phyloP scores from a whole-genome alignment of 208 protist genomes.

The Phytomonas sp. region DNA sequence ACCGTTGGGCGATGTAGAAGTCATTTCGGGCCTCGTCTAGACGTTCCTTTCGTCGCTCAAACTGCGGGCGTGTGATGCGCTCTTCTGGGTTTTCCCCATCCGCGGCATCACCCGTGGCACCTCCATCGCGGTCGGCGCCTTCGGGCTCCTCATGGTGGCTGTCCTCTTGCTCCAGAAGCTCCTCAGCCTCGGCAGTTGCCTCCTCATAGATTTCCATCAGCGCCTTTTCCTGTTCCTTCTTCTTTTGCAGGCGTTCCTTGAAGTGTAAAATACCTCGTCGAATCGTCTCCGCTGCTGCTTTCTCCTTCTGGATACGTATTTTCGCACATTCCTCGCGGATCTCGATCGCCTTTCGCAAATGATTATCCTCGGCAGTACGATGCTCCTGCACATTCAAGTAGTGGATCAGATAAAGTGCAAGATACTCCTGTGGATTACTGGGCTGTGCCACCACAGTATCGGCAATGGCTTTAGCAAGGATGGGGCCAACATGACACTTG shows the following conservation, averaged over 20 bases:
- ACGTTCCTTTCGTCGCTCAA: slow-evolving; percentile 31
- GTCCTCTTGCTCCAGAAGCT: slow-evolving; percentile 45
- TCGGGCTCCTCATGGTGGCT: slow-evolving; percentile 11
- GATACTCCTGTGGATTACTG: slow-evolving; percentile 86
- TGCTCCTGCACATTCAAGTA: slow-evolving; percentile 76
- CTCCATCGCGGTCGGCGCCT: not conserved
- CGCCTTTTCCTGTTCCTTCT: slow-evolving; percentile 39
- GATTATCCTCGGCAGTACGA: slow-evolving; percentile 17
- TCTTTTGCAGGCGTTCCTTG: slow-evolving; percentile 16
- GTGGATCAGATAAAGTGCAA: slow-evolving; percentile 82
- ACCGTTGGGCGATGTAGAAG: slow-evolving; percentile 68
- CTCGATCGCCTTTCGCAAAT: slow-evolving; percentile 29
- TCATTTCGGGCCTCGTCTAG: slow-evolving; percentile 35
- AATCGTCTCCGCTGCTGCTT: slow-evolving; percentile 62
- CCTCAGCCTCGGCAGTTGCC: slow-evolving; percentile 55
- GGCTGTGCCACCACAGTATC: slow-evolving; percentile 83
- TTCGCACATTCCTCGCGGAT: slow-evolving; percentile 48
- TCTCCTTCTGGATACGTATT: slow-evolving; percentile 43
- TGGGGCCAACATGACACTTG: slow-evolving; percentile 66
- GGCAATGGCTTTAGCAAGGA: slow-evolving; percentile 85
- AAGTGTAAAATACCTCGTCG: slow-evolving; percentile 58
- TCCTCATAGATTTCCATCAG: slow-evolving; percentile 44
- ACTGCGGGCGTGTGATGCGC: slow-evolving; percentile 9
- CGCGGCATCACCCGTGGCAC: slow-evolving; percentile 9
- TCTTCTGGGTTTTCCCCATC: slow-evolving; percentile 14